These are phyloP conservation scores for Phytopythium vexans DNA, from an alignment of 352 stramenopile species.

Conservation along the genomic window DNA sequence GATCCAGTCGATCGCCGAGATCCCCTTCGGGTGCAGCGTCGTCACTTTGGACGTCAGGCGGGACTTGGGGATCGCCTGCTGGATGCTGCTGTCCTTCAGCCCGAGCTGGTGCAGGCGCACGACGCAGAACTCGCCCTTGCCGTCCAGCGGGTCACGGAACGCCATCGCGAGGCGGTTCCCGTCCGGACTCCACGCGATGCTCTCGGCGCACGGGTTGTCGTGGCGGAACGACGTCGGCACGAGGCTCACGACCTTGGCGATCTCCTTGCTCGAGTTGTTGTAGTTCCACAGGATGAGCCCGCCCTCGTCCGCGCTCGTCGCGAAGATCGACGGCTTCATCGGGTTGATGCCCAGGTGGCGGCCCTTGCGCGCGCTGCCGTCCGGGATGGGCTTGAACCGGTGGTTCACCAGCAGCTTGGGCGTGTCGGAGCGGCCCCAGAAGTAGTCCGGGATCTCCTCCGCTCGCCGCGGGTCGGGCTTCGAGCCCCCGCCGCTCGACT, in stretches of 20 bases:
- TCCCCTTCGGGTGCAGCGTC: slow-evolving; percentile 52
- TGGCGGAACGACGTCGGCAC: slow-evolving; percentile 54
- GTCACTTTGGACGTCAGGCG: slow-evolving; percentile 62
- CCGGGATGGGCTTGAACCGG: slow-evolving; percentile 51
- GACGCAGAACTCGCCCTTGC: slow-evolving; percentile 74
- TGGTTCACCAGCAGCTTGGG: slow-evolving; percentile 72
- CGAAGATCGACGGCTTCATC: slow-evolving; percentile 66
- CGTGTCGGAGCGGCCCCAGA: slow-evolving; percentile 64
- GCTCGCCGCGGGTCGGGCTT: not conserved
- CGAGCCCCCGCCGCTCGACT: not conserved
- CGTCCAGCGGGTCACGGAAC: slow-evolving; percentile 65
- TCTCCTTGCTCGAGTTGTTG: slow-evolving; percentile 47
- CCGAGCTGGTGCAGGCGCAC: slow-evolving; percentile 63
- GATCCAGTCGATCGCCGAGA: slow-evolving; percentile 72
- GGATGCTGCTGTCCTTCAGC: slow-evolving; percentile 36
- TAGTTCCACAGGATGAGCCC: slow-evolving; percentile 82
- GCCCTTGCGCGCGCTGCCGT: slow-evolving; percentile 64
- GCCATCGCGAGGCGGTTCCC: slow-evolving; percentile 73
- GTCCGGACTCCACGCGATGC: slow-evolving; percentile 73
- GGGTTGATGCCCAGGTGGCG: slow-evolving; percentile 78
- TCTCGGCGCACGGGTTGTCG: slow-evolving; percentile 64
- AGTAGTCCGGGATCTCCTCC: slow-evolving; percentile 57
- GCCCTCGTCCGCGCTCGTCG: slow-evolving; percentile 75
- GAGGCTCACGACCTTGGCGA: slow-evolving; percentile 62
- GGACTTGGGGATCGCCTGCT: slow-evolving; percentile 45